phyloP scores from a whole-genome alignment of 2,329 filamentous ascomycete genomes.

The Calycina marina region DNA sequence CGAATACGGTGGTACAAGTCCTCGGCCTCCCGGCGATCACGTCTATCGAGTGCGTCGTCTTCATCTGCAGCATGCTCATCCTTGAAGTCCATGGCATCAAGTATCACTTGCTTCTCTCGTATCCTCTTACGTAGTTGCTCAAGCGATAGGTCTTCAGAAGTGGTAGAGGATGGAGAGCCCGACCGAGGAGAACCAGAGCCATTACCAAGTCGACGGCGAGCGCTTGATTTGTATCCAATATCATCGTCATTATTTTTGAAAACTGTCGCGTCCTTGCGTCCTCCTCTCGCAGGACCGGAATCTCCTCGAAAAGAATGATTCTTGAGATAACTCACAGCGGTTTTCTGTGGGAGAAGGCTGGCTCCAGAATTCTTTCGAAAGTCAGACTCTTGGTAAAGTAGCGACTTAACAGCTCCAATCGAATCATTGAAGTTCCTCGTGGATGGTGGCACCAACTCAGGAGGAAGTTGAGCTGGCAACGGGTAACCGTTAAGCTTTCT shows the following conservation, averaged over 20 bases:
- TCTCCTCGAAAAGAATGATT: conserved; percentile 74
- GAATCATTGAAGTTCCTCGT: conserved; percentile 87
- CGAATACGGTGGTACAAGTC: conserved; percentile 88
- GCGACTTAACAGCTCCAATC: conserved; percentile 80
- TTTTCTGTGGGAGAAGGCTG: conserved; percentile 83
- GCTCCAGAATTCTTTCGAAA: conserved; percentile 79
- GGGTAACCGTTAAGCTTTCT: conserved; percentile 93
- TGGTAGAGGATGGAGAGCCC: conserved; percentile 53
- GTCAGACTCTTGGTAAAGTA: conserved; percentile 82
- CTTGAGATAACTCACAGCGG: conserved; percentile 96
- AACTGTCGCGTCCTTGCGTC: conserved; percentile 86
- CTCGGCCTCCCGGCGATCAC: conserved; percentile 83
- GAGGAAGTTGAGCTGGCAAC: conserved; percentile 70
- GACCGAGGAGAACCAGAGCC: conserved; percentile 70
- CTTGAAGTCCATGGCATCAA: conserved; percentile 93
- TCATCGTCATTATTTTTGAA: conserved; percentile 95
- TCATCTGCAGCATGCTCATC: conserved; percentile 84
- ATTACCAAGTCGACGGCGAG: conserved; percentile 62
- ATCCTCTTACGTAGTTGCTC: conserved; percentile 90
- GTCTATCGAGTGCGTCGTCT: conserved; percentile 79
- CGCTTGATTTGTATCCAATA: conserved; percentile 84
- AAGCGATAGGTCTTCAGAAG: conserved; percentile 67
- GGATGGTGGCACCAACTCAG: conserved; percentile 87
- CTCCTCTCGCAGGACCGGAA: conserved; percentile 38
- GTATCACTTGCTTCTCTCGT: conserved; percentile 79